phyloP scores from a whole-genome alignment of 2,329 filamentous ascomycete species.

The Pseudopyrenochaeta lycopersici region DNA sequence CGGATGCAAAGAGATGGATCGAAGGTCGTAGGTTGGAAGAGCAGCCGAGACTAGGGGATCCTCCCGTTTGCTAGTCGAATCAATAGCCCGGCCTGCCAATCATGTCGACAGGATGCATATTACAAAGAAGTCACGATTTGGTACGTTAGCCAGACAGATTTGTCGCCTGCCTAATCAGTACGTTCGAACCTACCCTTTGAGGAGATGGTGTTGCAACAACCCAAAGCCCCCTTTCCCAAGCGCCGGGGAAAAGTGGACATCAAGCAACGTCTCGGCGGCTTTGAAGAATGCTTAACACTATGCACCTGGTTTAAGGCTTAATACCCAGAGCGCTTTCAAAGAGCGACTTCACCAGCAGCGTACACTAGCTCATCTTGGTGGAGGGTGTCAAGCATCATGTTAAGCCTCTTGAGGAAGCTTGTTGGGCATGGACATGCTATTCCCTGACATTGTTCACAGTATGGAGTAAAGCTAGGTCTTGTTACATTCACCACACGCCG shows the following conservation, averaged over 20 bases:
- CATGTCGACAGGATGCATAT: background rate
- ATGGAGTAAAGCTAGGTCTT: background rate
- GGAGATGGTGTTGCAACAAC: background rate
- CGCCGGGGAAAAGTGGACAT: conserved; percentile 4
- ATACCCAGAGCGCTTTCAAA: background rate
- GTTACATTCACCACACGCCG: background rate
- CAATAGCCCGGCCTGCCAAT: background rate
- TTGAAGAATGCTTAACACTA: conserved; percentile 8
- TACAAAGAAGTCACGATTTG: background rate
- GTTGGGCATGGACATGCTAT: conserved; percentile 8
- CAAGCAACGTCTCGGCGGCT: background rate
- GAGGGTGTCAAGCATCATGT: conserved; percentile 21
- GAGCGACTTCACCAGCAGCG: background rate
- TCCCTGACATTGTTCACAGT: background rate
- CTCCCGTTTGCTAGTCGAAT: conserved; percentile 2
- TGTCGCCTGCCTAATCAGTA: background rate
- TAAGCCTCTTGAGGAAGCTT: conserved; percentile 25
- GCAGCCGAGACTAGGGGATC: conserved; percentile 9
- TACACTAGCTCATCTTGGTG: conserved; percentile 8
- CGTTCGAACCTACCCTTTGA: background rate
- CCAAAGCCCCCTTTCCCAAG: background rate
- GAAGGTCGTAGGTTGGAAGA: background rate
- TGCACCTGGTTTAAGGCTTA: background rate
- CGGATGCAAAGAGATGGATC: background rate
- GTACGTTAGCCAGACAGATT: background rate